phyloP scores from a whole-genome alignment of 306 rosid species.

The Begonia loranthoides region DNA sequence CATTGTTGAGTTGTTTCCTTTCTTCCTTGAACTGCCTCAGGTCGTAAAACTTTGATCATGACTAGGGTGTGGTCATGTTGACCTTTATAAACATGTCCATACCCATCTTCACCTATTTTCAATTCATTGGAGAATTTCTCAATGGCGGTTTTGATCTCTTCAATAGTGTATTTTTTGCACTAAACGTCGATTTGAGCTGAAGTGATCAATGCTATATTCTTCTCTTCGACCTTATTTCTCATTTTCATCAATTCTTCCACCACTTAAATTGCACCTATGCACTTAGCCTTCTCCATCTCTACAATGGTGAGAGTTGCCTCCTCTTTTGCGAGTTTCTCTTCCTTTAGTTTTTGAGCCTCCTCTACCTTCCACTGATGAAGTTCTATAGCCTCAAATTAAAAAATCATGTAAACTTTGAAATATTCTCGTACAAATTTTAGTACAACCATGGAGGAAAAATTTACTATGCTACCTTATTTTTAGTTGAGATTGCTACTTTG shows the following conservation, averaged over 20 bases:
- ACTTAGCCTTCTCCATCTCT: slow-evolving; percentile 81
- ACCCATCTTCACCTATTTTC: slow-evolving; percentile 95
- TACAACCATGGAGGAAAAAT: no score
- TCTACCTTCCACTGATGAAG: slow-evolving; percentile 66
- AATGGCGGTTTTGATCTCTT: slow-evolving; percentile 72
- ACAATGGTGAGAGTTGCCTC: slow-evolving; percentile 82
- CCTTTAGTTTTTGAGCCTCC: slow-evolving; percentile 51
- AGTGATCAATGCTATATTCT: slow-evolving; percentile 37
- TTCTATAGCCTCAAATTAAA: slow-evolving; percentile 49
- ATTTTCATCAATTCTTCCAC: slow-evolving; percentile 83
- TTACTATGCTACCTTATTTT: slow-evolving; percentile 38
- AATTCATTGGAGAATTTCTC: slow-evolving; percentile 27
- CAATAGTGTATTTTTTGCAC: slow-evolving; percentile 62
- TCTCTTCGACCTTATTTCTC: slow-evolving; percentile 58
- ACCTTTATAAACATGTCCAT: slow-evolving; percentile 86
- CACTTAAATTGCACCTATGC: slow-evolving; percentile 65
- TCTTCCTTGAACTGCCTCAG: slow-evolving; percentile 80
- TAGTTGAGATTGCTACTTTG: slow-evolving; percentile 94
- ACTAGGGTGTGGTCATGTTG: slow-evolving; percentile 77
- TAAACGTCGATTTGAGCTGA: slow-evolving; percentile 42
- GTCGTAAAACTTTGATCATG: slow-evolving; percentile 78
- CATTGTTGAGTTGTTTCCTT: slow-evolving; percentile 22
- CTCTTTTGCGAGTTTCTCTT: slow-evolving; percentile 57
- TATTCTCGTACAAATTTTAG: no score
- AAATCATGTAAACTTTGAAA: no score